Conservation (phyloP, 2,329 filamentous ascomycete genomes). For the Ophiocordyceps camponoti-floridani region DNA sequence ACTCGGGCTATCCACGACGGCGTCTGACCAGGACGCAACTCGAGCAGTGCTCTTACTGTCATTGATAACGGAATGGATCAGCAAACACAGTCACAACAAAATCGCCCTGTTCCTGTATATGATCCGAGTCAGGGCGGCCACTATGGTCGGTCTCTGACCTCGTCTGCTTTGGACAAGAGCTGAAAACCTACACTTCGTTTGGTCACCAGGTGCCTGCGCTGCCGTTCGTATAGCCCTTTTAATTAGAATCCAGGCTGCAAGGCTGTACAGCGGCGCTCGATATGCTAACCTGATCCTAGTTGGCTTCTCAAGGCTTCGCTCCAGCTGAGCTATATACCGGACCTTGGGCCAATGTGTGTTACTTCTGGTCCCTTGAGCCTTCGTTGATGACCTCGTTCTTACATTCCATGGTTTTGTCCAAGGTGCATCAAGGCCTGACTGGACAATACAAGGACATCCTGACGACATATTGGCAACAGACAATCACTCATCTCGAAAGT, state of each 20-base stretch:
- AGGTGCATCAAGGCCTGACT: slow-evolving; percentile 90
- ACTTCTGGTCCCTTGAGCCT: neutral
- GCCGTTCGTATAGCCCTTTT: slow-evolving; percentile 17
- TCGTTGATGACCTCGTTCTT: neutral
- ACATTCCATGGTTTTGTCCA: slow-evolving; percentile 2
- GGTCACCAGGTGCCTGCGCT: slow-evolving; percentile 24
- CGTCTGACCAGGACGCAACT: slow-evolving; percentile 1
- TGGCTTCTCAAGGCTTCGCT: slow-evolving; percentile 72
- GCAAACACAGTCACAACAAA: slow-evolving; percentile 33
- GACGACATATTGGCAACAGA: slow-evolving; percentile 98
- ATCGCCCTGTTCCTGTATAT: slow-evolving; percentile 47
- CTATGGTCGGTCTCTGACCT: slow-evolving; percentile 40
- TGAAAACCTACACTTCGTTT: neutral
- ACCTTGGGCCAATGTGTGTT: slow-evolving; percentile 78
- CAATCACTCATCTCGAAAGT: slow-evolving; percentile 84
- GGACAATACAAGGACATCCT: slow-evolving; percentile 92
- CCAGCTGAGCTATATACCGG: slow-evolving; percentile 90
- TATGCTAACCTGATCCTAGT: slow-evolving; percentile 28
- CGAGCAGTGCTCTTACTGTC: no score
- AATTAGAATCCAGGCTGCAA: neutral
- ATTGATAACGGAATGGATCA: no score
- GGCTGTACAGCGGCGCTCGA: neutral
- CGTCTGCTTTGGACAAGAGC: neutral
- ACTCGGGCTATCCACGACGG: neutral
- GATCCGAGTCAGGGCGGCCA: slow-evolving; percentile 59